Base-by-base conservation (phyloP, 129 eudicot genomes). In the Logfia minima region DNA sequence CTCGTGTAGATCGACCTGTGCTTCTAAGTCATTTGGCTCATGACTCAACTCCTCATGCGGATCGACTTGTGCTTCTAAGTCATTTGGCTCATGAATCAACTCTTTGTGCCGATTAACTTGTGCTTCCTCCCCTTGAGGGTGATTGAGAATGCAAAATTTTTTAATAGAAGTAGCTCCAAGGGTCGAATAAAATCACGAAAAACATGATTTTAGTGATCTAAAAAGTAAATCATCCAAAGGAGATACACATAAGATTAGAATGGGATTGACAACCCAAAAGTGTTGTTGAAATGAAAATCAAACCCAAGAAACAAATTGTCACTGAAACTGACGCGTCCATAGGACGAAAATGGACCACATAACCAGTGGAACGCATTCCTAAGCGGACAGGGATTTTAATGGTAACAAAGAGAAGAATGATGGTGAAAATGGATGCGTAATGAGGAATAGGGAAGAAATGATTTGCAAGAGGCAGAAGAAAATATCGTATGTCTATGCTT, bases 381-480 rank as follows among this genome's bases (percentile, higher is more conserved):
- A 35, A 35, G 17, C 16, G 23, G 11, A 79, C 2, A 10, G 37
- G 14, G 10, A 79, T 21, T 62, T 71, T 79, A 37, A 71, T 61
- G 72, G 77, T 61, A 79, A 71, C 77, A 43, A 60, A 43, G 56
- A 79, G 72, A 61, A 61, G 37, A 52, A 62, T 9, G n/a, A 71
- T 4, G 66, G 41, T 71, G 10, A 79, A 71, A 45, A 79, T 43
- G 31, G 72, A 79, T 13, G 19, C 9, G 72, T 13, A 62, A 4
- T 7, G 37, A 3, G 66, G 60, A 45, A 43, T 70, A 14, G 65
- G 65, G 52, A 70, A 79, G 72, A 22, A 61, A 32, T 28, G 65
- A n/a, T 45, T 6, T 19, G 55, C 82, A 19, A 71, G 7, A 71
- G 82, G 77, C 21, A 71, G 77, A 55, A 77, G 61, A 77, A 77